Evolutionary conservation across 139 green algal genomes (phyloP), one percentile per base, ranked within the genome.

Genomic region (Chlamydomonas schloesseri): DNA sequence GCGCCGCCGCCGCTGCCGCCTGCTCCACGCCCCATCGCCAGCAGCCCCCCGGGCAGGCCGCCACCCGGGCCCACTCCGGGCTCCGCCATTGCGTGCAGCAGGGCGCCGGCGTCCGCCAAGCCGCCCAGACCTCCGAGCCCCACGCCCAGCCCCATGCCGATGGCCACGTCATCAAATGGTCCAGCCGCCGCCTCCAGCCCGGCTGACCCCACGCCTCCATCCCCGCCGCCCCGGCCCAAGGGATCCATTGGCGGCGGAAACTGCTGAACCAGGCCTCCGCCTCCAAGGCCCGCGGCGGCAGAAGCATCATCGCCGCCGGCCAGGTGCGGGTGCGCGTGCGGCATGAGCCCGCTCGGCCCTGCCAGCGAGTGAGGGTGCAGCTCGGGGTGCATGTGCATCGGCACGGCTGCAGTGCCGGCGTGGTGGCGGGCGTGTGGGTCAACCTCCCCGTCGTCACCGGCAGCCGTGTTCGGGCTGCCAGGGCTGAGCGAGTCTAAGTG

Each of bases 141-240:
- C 26, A 76, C 20, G 10, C 77, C 77, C 29, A 82, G 31, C 33
- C 74, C 74, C 33, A 82, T 15, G 28, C 76, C 60, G 60, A 83
- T 69, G 26, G 76, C 60, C 26, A 73, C 15, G 36, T 83, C 21
- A 67, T 85, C 79, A 21, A 50, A 50, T 50, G 42, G 42, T 8
- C 42, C 42, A 13, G 8, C 8, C 42, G 6, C 42, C 8, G 42
- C 42, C 42, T 50, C 42, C 42, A 50, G 42, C 6, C 42, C 42
- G 42, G 42, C 42, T 50, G 42, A 8, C 42, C 42, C 42, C 42
- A 50, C 42, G 42, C 8, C 42, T 50, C 42, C 42, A 50, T 50
- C 42, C 6, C 5, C 42, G 42, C 42, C 42, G 8, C 42, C 42
- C 6, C 42, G 42, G 42, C 42, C 8, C 42, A 85, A 76, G 13